These are phyloP conservation scores for Candida succiphila DNA, from an alignment of 805 yeast genomes.

Conservation along the genomic window DNA sequence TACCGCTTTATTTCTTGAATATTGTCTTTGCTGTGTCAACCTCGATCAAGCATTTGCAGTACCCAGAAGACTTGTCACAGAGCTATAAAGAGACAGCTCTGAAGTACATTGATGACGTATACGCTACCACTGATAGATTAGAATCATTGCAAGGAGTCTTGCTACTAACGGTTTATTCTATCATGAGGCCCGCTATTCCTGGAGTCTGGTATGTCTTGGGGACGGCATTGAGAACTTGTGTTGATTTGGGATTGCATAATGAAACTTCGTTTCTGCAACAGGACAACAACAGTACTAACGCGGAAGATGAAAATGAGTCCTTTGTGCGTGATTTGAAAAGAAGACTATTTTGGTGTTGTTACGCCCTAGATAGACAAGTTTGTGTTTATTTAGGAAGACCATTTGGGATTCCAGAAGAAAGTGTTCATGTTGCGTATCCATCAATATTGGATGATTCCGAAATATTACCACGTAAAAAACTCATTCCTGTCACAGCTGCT, in stretches of 20 bases:
- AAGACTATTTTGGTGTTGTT: conserved; percentile 82
- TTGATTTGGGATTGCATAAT: conserved; percentile 77
- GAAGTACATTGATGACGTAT: conserved; percentile 45
- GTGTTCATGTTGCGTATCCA: conserved; percentile 64
- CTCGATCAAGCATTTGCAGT: conserved; percentile 59
- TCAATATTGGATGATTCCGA: conserved; percentile 64
- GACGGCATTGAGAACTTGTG: conserved; percentile 66
- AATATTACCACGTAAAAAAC: conserved; percentile 28
- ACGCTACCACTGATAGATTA: conserved; percentile 47
- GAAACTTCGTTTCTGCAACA: conserved; percentile 34
- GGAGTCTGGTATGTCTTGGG: conserved; percentile 93
- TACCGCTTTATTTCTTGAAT: conserved; percentile 60
- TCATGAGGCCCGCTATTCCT: conserved; percentile 84
- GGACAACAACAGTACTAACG: conserved; percentile 5
- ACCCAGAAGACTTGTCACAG: conserved; percentile 56
- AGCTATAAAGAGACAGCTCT: conserved; percentile 62
- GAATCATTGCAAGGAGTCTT: conserved; percentile 69
- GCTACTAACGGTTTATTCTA: conserved; percentile 57
- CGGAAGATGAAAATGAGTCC: conserved; percentile 33
- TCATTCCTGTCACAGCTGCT: neutral
- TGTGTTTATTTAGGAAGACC: conserved; percentile 85
- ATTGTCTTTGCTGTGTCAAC: conserved; percentile 76
- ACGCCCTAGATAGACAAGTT: conserved; percentile 76
- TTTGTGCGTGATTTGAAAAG: conserved; percentile 60
- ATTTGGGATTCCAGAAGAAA: conserved; percentile 78